phyloP scores from a whole-genome alignment of 257 asterid species.

The Fraxinus americana region DNA sequence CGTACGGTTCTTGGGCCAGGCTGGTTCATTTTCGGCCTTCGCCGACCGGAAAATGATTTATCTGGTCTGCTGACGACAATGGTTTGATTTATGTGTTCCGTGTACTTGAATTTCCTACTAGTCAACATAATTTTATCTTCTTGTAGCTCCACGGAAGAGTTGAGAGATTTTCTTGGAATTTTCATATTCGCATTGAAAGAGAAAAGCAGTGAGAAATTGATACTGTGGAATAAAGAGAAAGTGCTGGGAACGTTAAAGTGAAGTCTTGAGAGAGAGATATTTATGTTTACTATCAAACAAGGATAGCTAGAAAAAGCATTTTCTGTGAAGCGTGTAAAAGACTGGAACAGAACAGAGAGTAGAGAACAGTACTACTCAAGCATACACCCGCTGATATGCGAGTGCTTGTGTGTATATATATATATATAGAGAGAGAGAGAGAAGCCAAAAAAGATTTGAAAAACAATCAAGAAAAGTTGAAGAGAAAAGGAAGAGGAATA shows the following conservation, averaged over 20 bases:
- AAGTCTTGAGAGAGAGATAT: conserved; percentile 27
- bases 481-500: conserved; percentile 24
- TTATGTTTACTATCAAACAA: conserved; percentile 25
- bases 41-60: conserved; percentile 25
- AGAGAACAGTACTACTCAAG: not conserved
- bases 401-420: not conserved
- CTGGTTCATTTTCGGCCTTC: conserved; percentile 21
- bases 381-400: not conserved
- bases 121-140: conserved; percentile 35
- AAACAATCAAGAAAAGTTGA: conserved; percentile 5
- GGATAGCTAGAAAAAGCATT: not conserved
- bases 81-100: conserved; percentile 53
- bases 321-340: not conserved
- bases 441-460: conserved; percentile 16
- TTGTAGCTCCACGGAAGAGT: conserved; percentile 11
- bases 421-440: not conserved
- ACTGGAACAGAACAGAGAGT: not conserved
- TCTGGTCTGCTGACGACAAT: conserved; percentile 37
- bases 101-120: conserved; percentile 48
- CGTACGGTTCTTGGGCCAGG: conserved; percentile 51
- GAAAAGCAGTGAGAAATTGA: conserved; percentile 37
- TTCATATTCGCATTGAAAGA: conserved; percentile 73
- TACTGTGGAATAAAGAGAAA: conserved; percentile 62
- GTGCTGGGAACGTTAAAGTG: conserved; percentile 37
- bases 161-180: conserved; percentile 20